Evolutionary conservation across 2,329 filamentous ascomycete genomes (phyloP), one percentile per base, ranked within the genome.

Genomic region (Fusarium udum): DNA sequence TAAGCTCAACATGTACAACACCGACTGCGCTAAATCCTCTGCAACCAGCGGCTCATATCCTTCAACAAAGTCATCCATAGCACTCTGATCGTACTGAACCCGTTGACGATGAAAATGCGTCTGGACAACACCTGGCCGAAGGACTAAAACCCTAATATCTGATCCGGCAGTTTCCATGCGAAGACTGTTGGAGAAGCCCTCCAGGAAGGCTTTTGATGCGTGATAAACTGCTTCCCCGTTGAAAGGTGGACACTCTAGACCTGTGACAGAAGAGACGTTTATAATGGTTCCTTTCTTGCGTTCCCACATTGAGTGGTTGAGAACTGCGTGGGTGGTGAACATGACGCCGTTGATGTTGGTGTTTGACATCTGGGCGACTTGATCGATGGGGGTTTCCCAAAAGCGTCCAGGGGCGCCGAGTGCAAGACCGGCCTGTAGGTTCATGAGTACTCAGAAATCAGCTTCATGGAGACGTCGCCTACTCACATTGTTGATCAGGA

Each of bases 291-390:
- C 71, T 18, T 43, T 55, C 34, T 64, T 70, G 3, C 66, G 51
- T 7, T 49, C 15, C 40, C 63, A 43, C 65, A 73, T 73, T 2
- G 59, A 59, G 3, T 45, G 52, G 24, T 62, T 72, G 1, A 73
- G 32, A 1, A 79, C 84, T 82, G 82, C 76, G 84, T 86, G 55
- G 7, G 61, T 73, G 11, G 60, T 61, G 26, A 63, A 73, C 59
- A 73, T 73, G 12, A 67, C 58, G 7, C 62, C 71, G 24, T 85
- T 86, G 11, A 85, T 84, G 55, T 84, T 73, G 4, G 71, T 73
- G 22, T 51, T 52, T 20, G 46, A 57, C 69, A 72, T 70, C 16
- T 48, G 43, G 0, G 51, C 8, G 14, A 73, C 46, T 11, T 70
- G 28, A 3, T 65, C 34, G 3, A 73, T 31, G 3, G 53, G 28